Evolutionary conservation across 1,284 basidiomycete species (phyloP).

Genomic region (Apiotrichum domesticum): DNA sequence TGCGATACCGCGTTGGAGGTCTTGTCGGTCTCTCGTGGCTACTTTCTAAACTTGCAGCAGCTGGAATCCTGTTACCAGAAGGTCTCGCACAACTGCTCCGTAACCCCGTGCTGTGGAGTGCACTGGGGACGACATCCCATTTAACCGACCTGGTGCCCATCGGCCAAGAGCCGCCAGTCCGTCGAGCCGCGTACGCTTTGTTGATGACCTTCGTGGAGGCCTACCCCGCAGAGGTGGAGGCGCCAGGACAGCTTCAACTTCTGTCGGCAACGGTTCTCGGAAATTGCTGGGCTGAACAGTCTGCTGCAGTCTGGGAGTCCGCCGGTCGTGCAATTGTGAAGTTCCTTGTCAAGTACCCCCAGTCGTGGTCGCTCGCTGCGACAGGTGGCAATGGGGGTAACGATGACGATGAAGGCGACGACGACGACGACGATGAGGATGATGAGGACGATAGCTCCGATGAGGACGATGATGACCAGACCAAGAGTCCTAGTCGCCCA

Average conservation of each 20-base stretch:
- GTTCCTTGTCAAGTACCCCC: slow-evolving; percentile 62
- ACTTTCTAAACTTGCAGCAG: slow-evolving; percentile 22
- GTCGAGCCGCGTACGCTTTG: slow-evolving; percentile 37
- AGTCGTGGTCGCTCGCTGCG: slow-evolving; percentile 55
- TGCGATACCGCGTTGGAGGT: slow-evolving; percentile 64
- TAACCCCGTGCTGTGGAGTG: slow-evolving; percentile 36
- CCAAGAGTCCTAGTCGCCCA: slow-evolving; percentile 8
- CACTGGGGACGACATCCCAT: slow-evolving; percentile 15
- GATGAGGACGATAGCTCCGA: too few species aligned
- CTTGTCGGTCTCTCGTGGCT: slow-evolving; percentile 63
- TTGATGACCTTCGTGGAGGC: slow-evolving; percentile 27
- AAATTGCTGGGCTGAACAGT: slow-evolving; percentile 70
- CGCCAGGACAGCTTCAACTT: slow-evolving; percentile 33
- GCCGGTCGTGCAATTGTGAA: slow-evolving; percentile 66
- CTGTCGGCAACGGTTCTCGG: slow-evolving; percentile 60
- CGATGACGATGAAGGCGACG: slow-evolving; percentile 32
- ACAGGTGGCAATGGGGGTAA: slow-evolving; percentile 42
- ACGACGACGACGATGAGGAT: slow-evolving; percentile 39
- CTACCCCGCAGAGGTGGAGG: slow-evolving; percentile 23
- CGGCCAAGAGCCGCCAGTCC: slow-evolving; percentile 33
- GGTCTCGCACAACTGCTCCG: slow-evolving; percentile 27
- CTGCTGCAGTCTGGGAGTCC: slow-evolving; percentile 57
- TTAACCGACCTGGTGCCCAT: slow-evolving; percentile 12
- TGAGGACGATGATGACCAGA: slow-evolving; percentile 33
- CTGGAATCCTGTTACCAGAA: slow-evolving; percentile 17